Base-by-base conservation (phyloP, 140 eudicot genomes). In the Ambrosia hybrid region DNA sequence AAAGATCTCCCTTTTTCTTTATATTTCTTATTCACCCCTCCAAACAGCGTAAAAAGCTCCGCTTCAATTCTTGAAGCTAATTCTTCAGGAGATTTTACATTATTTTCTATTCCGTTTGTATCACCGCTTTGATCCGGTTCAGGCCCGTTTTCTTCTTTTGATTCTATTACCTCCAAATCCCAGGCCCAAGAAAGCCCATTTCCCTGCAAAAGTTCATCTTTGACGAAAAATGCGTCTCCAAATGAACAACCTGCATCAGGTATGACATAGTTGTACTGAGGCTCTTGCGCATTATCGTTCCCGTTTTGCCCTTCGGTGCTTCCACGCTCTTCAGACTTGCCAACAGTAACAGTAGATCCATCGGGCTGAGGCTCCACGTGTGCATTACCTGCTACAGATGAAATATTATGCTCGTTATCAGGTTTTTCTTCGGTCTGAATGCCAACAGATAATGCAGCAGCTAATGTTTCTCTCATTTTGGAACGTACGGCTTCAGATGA, bases 141-240 rank as follows among this genome's bases (percentile, higher is more conserved):
- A 1, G 38, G 30, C 65, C 17, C 79, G 21, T 71, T 66, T 11
- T 7, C 51, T 38, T 63, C 68, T 21, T 63, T 60, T 8, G 45
- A 5, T 21, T 13, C 57, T 14, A n/a, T 70, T 6, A 33, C 78
- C 6, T 73, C 83, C 70, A 79, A 73, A 74, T 92, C 96, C 80
- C 86, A 81, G 55, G 89, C 98, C 98, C 98, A 89, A n/a, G 96
- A 70, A 76, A 92, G 96, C 65, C 98, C 98, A 68, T 92, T 88
- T 36, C 96, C 98, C 61, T 88, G 96, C 78, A 92, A 76, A 75
- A 92, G 96, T 36, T 92, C 98, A 75, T 92, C 98, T 65, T 89
- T 89, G 26, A 71, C 87, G 17, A 89, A 85, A 63, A 92, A 83
- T 6, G 81, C 73, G 69, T 89, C 91, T 3, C 86, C 73, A 73